phyloP scores from a whole-genome alignment of 2,329 filamentous ascomycete species.

The Metarhizium guizhouense region DNA sequence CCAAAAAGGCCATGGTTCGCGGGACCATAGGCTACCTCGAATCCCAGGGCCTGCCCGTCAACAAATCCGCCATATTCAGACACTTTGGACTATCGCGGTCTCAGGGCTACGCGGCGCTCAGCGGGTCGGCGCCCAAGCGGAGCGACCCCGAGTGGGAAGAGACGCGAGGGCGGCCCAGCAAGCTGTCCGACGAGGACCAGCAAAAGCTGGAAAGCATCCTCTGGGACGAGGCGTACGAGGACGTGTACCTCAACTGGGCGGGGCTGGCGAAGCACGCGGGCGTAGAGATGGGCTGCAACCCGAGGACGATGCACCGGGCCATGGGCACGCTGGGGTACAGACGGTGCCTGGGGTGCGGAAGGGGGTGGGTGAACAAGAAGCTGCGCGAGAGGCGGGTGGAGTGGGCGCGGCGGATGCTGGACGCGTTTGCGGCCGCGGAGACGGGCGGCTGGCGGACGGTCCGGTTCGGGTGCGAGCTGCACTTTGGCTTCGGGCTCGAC shows the following conservation, averaged over 20 bases:
- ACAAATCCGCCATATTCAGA: conserved; percentile 30
- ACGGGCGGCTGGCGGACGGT: conserved; percentile 21
- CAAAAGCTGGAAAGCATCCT: conserved; percentile 27
- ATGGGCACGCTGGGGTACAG: conserved; percentile 29
- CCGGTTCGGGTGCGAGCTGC: conserved; percentile 27
- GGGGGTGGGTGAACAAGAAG: conserved; percentile 20
- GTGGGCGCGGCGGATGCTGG: conserved; percentile 24
- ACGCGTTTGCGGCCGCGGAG: conserved; percentile 17
- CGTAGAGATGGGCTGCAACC: conserved; percentile 22
- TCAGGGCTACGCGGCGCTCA: conserved; percentile 28
- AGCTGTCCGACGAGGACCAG: conserved; percentile 25
- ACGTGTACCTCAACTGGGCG: conserved; percentile 23
- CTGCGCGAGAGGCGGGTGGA: conserved; percentile 24
- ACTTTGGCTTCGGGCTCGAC: conserved; percentile 29
- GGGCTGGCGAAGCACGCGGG: conserved; percentile 24
- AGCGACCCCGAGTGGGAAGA: conserved; percentile 30
- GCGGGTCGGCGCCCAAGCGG: conserved; percentile 21
- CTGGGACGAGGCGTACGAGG: conserved; percentile 26
- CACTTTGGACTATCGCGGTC: conserved; percentile 29
- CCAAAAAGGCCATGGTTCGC: conserved; percentile 29
- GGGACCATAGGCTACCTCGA: conserved; percentile 31
- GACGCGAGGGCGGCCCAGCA: conserved; percentile 25
- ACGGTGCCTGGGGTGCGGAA: conserved; percentile 23
- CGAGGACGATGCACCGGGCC: conserved; percentile 26
- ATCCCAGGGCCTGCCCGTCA: conserved; percentile 27